Percentiles rank a stretch among this genome's conserved stretches.
Evolutionary conservation across 495 filamentous ascomycete genomes (phyloP).

Genomic region (Xylaria nigripes): DNA sequence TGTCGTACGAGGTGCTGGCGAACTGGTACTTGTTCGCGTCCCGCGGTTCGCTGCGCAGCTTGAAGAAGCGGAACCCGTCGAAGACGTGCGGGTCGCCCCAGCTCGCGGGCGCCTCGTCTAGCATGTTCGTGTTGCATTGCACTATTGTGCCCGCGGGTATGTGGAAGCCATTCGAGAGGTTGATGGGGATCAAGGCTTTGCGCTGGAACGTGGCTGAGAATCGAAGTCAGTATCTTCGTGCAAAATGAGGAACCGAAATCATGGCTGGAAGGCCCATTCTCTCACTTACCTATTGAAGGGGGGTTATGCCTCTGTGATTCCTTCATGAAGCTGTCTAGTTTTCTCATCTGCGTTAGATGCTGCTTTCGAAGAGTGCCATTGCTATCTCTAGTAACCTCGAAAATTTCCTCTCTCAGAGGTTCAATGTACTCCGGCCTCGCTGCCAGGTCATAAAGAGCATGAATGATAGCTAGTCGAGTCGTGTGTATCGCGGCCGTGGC

Average conservation of each 20-base stretch:
- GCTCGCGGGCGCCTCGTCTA: constrained; percentile 17
- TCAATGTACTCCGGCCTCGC: constrained; percentile 39
- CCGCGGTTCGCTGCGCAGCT: constrained; percentile 30
- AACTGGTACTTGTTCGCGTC: constrained; percentile 35
- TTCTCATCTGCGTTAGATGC: constrained; percentile 34
- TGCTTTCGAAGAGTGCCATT: constrained; percentile 29
- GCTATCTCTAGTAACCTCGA: constrained; percentile 27
- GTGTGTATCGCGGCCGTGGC: constrained; percentile 30
- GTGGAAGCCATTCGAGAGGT: constrained; percentile 31
- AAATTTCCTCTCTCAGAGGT: constrained; percentile 40
- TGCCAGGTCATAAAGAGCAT: constrained; percentile 39
- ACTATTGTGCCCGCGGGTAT: constrained; percentile 27
- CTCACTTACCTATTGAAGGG: constrained; percentile 28
- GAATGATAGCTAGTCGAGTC: constrained; percentile 21
- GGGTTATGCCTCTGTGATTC: constrained; percentile 39
- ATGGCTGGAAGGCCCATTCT: background rate
- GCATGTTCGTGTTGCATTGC: constrained; percentile 23
- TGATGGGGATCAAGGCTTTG: constrained; percentile 24
- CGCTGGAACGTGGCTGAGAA: constrained; percentile 28
- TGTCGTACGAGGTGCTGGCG: constrained; percentile 34
- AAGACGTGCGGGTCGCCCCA: constrained; percentile 38
- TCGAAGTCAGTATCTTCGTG: background rate
- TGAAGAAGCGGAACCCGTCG: constrained; percentile 45
- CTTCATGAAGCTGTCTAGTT: constrained; percentile 47
- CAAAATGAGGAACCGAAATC: constrained; percentile 1